Percentiles rank a stretch among this genome's conserved stretches.
phyloP scores from a whole-genome alignment of 2,329 filamentous ascomycete species.

The Sclerotinia borealis region DNA sequence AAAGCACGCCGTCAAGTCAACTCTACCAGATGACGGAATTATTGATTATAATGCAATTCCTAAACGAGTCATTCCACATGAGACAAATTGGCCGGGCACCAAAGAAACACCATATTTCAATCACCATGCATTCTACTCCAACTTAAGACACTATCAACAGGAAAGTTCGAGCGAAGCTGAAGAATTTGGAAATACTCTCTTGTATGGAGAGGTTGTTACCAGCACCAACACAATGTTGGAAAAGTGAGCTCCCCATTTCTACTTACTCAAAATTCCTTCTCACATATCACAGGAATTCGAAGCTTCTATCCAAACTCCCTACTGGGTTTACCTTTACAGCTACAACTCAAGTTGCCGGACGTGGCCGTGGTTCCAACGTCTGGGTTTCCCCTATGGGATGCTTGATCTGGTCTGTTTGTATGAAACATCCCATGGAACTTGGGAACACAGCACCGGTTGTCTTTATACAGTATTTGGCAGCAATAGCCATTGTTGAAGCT shows the following conservation, averaged over 20 bases:
- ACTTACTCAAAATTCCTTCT: constrained; percentile 10
- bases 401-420: constrained; percentile 80
- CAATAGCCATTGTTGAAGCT: constrained; percentile 78
- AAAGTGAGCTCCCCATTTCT: constrained; percentile 48
- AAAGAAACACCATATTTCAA: constrained; percentile 83
- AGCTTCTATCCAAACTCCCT: constrained; percentile 68
- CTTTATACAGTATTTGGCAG: constrained; percentile 89
- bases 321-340: constrained; percentile 84
- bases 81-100: constrained; percentile 57
- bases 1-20: constrained; percentile 35
- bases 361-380: constrained; percentile 85
- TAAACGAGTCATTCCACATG: constrained; percentile 71
- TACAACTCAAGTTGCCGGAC: constrained; percentile 79
- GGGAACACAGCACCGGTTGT: constrained; percentile 72
- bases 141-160: constrained; percentile 59
- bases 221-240: constrained; percentile 92
- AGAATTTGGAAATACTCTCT: constrained; percentile 67
- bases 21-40: constrained; percentile 48
- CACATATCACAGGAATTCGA: constrained; percentile 56
- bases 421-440: constrained; percentile 74
- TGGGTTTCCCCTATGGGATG: constrained; percentile 88
- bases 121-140: constrained; percentile 70
- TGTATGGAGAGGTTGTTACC: constrained; percentile 89
- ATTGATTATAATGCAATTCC: constrained; percentile 67
- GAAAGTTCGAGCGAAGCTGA: constrained; percentile 48